Evolutionary conservation across 148 eudicot species (phyloP), one percentile per base, ranked within the genome.

Genomic region (Rhododendron griersonianum): DNA sequence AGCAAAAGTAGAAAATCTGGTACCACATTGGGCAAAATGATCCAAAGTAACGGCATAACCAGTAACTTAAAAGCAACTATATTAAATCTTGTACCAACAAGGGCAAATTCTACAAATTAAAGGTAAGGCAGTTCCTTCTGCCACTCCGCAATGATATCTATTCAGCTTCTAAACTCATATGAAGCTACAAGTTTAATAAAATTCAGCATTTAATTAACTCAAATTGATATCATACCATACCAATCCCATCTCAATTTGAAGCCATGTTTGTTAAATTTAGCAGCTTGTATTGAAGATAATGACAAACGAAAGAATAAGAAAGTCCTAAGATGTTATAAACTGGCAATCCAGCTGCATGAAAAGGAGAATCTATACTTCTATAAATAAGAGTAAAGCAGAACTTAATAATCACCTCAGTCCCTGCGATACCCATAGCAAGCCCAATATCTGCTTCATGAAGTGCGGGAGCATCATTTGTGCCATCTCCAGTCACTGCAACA

Each of bases 361-460:
- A 15, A 77, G 50, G 15, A 83, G n/a, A 55, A 41, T n/a, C 76
- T 25, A 48, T 44, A 39, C 79, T 35, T 7, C 3, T 19, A 18
- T 21, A 76, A 33, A n/a, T 28, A 85, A 51, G 45, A 75, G 59
- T 48, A 57, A 44, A 84, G 76, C 33, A 77, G 35, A 9, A 80
- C 33, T 57, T 51, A 74, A 18, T 8, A 71, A 85, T 83, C 85
- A 94, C 98, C 95, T 95, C 98, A 51, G 96, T 95, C 69, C 98
- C 98, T 47, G 96, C 86, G 85, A 95, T 94, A 86, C 98, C 98
- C 98, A 95, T 95, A 65, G 98, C 96, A 75, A 95, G 95, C 73
- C 98, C 98, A 74, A 95, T 95, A 91, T 95, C 98, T 47, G 98
- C 97, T 91, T 95, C 98, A 89, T 94, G 97, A 80, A 94, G 94